Conservation (phyloP, 495 filamentous ascomycete genomes). For the Hypomontagnella submonticulosa region DNA sequence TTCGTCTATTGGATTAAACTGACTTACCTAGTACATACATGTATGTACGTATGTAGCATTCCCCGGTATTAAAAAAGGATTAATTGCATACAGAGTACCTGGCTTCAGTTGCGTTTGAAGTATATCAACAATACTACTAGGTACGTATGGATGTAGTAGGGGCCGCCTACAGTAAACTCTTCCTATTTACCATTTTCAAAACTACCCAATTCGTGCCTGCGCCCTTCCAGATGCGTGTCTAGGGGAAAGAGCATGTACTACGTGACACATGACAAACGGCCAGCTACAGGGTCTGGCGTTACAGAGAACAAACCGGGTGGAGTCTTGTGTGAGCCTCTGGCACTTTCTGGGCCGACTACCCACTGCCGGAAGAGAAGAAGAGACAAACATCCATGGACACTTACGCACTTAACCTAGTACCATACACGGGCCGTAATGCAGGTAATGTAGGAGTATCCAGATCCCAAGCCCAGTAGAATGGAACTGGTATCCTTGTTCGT, state of each 20-base stretch:
- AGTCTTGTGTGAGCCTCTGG: slow-evolving; percentile 25
- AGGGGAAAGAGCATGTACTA: slow-evolving; percentile 18
- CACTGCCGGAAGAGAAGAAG: not conserved
- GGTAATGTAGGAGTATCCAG: not conserved
- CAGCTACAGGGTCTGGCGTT: slow-evolving; percentile 22
- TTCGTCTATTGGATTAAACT: no score
- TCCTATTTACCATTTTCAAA: not conserved
- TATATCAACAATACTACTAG: no score
- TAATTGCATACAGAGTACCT: no score
- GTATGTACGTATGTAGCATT: no score
- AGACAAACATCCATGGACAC: no score
- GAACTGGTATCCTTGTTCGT: slow-evolving; percentile 1
- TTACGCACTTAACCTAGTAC: not conserved
- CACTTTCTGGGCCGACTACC: slow-evolving; percentile 2
- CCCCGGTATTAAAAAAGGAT: no score
- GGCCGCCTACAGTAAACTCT: no score
- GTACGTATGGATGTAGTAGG: no score
- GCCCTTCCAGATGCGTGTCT: slow-evolving; percentile 6
- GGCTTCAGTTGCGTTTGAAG: no score
- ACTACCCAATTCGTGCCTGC: not conserved
- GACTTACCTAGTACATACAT: no score
- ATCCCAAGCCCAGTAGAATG: slow-evolving; percentile 1
- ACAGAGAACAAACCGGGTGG: slow-evolving; percentile 22
- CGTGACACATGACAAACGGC: slow-evolving; percentile 34
- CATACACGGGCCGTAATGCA: not conserved